phyloP scores from a whole-genome alignment of 2,329 filamentous ascomycete species.

The Diplodia corticola region DNA sequence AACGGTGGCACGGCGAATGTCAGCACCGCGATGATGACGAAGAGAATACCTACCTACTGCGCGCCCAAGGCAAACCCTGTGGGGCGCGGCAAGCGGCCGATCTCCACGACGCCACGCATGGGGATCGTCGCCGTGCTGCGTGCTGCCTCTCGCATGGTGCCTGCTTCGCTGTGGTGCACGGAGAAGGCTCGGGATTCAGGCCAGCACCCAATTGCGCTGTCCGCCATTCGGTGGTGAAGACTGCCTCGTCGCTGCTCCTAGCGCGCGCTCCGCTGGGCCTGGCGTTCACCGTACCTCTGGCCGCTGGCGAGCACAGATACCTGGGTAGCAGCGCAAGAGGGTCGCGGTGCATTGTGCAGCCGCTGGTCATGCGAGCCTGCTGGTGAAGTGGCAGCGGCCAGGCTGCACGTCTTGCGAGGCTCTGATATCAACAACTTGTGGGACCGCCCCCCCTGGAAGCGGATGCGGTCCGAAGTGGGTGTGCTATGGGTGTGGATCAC shows the following conservation, averaged over 20 bases:
- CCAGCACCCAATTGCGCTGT: neutral
- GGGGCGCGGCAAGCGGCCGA: constrained; percentile 18
- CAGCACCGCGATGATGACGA: constrained; percentile 1
- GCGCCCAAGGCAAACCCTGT: neutral
- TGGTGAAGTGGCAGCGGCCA: constrained; percentile 13
- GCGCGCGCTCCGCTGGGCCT: neutral
- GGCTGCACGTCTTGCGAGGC: constrained; percentile 1
- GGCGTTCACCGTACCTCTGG: constrained; percentile 8
- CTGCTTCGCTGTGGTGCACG: constrained; percentile 13
- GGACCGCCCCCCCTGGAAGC: neutral
- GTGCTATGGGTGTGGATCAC: neutral
- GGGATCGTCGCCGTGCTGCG: constrained; percentile 13
- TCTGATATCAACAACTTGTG: constrained; percentile 10
- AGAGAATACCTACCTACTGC: neutral
- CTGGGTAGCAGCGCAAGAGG: neutral
- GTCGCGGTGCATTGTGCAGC: constrained; percentile 12
- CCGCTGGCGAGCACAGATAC: constrained; percentile 1
- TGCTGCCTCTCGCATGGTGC: constrained; percentile 1
- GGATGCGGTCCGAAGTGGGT: constrained; percentile 15
- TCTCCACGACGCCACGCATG: constrained; percentile 13
- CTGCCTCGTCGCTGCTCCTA: neutral
- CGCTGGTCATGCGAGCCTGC: constrained; percentile 1
- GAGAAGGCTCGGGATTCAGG: constrained; percentile 17
- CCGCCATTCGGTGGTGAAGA: neutral
- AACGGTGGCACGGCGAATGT: neutral